Evolutionary conservation across 495 filamentous ascomycete genomes (phyloP), one percentile per base, ranked within the genome.

Genomic region (Apiosordaria backusii): DNA sequence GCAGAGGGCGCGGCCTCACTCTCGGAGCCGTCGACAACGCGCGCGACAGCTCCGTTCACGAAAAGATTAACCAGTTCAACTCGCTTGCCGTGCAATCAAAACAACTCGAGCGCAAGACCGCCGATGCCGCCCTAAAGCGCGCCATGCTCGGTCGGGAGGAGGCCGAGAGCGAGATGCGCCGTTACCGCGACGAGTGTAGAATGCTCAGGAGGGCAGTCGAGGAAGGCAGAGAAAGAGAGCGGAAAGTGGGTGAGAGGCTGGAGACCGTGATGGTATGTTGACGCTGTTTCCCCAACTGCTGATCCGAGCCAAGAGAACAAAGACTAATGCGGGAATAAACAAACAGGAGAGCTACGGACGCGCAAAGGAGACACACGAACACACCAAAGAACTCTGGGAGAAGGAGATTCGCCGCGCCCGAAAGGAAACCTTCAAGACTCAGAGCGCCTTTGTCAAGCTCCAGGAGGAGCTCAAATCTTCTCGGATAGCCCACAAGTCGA

Each of bases 31-130:
- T 79, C 79, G 57, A 79, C 74, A 79, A 63, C 19, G 59, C 57
- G 19, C 90, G 90, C 24, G 92, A 96, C 73, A 82, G 81, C 70
- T 79, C 82, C 16, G 91, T 97, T 1, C 90, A 93, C 72, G 88
- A 91, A 27, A 95, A 94, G 76, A 92, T 96, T 70, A 89, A 87
- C 25, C 91, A 89, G 67, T 89, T 96, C 71, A 93, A 96, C 78
- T 85, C 82, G 59, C 78, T 97, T 45, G 68, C 79, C n/a, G 81
- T 85, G 71, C 83, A 85, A 78, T 84, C 85, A 63, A 83, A 86
- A 79, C 86, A 82, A 71, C 85, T 80, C 71, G 82, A 83, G 76
- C 78, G 83, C 72, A 86, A 84, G 71, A 84, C 81, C 27, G 84
- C 84, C 65, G 86, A 91, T 70, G 90, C 90, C 24, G 91, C 91